Evolutionary conservation across 2,329 filamentous ascomycete genomes (phyloP).

Genomic region (Sclerotinia subarctica): DNA sequence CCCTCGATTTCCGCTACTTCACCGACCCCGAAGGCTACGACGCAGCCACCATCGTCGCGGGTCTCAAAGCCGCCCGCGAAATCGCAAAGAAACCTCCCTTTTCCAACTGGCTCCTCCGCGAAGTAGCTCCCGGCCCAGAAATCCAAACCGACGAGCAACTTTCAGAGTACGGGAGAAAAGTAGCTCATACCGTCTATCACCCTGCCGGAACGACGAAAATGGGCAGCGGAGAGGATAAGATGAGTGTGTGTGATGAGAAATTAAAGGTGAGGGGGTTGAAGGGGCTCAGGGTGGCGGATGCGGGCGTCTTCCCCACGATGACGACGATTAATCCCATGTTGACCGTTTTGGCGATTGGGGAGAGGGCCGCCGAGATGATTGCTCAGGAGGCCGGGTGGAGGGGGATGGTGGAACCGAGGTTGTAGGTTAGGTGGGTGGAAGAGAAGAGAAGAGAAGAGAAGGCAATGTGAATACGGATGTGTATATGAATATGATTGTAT

Average conservation of each 20-base stretch:
- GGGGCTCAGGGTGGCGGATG: conserved; percentile 77
- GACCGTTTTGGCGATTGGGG: conserved; percentile 79
- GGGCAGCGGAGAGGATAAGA: conserved; percentile 67
- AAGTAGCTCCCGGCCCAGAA: conserved; percentile 41
- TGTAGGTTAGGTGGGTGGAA: conserved; percentile 24
- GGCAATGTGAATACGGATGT: background rate
- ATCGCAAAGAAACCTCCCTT: conserved; percentile 42
- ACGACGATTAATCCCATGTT: conserved; percentile 86
- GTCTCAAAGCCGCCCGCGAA: conserved; percentile 39
- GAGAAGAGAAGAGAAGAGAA: background rate
- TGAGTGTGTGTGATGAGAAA: conserved; percentile 76
- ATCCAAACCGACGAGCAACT: conserved; percentile 73
- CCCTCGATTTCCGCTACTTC: conserved; percentile 56
- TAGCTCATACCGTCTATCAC: conserved; percentile 90
- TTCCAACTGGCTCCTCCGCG: conserved; percentile 42
- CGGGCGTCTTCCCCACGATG: conserved; percentile 86
- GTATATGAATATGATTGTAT: background rate
- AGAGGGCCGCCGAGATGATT: conserved; percentile 81
- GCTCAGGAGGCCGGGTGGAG: conserved; percentile 68
- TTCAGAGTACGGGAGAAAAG: conserved; percentile 72
- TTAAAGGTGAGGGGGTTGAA: conserved; percentile 70
- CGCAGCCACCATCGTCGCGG: conserved; percentile 45
- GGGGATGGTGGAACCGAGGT: conserved; percentile 32
- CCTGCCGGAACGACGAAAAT: conserved; percentile 88
- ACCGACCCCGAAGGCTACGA: conserved; percentile 56